A percentile compares a stretch with the other conserved stretches of the same genome.
These are phyloP conservation scores for Raffaelea ambrosiae DNA, from an alignment of 2,329 filamentous ascomycete species.

Conservation along the genomic window DNA sequence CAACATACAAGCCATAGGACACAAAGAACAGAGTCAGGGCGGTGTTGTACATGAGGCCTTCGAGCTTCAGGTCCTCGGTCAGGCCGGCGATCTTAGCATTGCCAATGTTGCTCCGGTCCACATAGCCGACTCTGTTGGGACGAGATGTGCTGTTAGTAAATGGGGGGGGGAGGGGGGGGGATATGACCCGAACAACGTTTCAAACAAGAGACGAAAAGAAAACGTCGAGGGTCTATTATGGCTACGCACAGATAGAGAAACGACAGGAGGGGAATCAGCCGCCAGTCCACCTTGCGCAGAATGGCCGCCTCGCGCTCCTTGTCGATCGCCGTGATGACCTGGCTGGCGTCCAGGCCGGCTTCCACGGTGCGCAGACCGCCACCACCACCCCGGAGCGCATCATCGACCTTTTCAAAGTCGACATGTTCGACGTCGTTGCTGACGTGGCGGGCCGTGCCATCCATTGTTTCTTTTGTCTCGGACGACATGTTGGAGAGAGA, in stretches of 20 bases:
- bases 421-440: constrained; percentile 5
- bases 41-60: constrained; percentile 11
- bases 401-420: constrained; percentile 2
- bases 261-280: constrained; percentile 9
- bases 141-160: constrained; percentile 4
- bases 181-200: too few species aligned
- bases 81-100: constrained; percentile 12
- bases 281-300: constrained; percentile 10
- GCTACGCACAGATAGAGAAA: constrained; percentile 10
- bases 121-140: constrained; percentile 8
- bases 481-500: too few species aligned
- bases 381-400: not conserved
- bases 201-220: too few species aligned
- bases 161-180: not conserved
- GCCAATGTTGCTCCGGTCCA: constrained; percentile 13
- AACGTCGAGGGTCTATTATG: too few species aligned
- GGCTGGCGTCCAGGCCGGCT: constrained; percentile 4
- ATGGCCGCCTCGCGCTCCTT: constrained; percentile 6
- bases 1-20: constrained; percentile 7
- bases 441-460: too few species aligned
- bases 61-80: constrained; percentile 7
- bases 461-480: too few species aligned
- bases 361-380: constrained; percentile 8
- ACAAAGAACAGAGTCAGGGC: constrained; percentile 14
- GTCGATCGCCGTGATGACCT: constrained; percentile 5